phyloP scores from a whole-genome alignment of 805 yeast species.

The Naumovozyma baii region DNA sequence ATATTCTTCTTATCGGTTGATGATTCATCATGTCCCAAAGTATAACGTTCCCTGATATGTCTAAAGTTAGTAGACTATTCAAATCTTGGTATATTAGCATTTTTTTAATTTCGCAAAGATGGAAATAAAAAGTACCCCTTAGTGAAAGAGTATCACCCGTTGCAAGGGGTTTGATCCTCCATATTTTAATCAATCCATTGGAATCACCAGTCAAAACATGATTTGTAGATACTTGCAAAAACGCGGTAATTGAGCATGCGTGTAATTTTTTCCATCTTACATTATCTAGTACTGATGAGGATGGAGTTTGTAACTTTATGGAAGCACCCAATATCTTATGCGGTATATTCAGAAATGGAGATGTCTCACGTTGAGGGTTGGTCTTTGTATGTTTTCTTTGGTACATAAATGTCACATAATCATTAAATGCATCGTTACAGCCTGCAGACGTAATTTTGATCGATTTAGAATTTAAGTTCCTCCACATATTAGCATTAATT shows the following conservation, averaged over 20 bases:
- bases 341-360: neutral
- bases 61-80: constrained; percentile 47
- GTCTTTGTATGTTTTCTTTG: neutral
- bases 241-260: constrained; percentile 22
- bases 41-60: constrained; percentile 43
- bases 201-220: constrained; percentile 33
- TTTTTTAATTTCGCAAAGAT: constrained; percentile 37
- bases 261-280: constrained; percentile 26
- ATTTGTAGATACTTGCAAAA: constrained; percentile 20
- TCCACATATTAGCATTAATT: neutral
- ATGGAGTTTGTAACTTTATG: neutral
- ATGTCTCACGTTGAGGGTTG: neutral
- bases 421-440: neutral
- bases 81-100: constrained; percentile 43
- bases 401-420: neutral
- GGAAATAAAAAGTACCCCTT: constrained; percentile 46
- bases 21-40: constrained; percentile 57
- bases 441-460: neutral
- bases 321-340: neutral
- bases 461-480: neutral
- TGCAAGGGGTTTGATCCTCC: constrained; percentile 31
- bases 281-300: neutral
- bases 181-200: constrained; percentile 52
- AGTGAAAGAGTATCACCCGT: constrained; percentile 13
- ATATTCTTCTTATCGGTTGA: constrained; percentile 37